Conservation (phyloP, 2,329 filamentous ascomycete species). For the Gaeumannomyces tritici region DNA sequence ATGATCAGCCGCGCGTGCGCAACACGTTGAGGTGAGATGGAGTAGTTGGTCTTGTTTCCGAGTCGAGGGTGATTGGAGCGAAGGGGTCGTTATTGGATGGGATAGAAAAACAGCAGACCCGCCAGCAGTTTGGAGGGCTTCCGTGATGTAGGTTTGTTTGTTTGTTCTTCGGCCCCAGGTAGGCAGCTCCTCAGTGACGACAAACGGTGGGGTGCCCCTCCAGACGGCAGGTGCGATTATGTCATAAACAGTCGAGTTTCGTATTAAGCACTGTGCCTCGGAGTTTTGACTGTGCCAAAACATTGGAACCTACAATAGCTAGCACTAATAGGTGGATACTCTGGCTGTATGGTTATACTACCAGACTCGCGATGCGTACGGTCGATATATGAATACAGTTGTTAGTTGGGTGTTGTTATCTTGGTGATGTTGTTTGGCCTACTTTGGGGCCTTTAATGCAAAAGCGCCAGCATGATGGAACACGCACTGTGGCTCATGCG, state of each 20-base stretch:
- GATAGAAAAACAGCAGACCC: background rate
- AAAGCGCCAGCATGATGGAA: background rate
- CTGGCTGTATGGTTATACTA: no score
- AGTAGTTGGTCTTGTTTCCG: background rate
- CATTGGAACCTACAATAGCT: no score
- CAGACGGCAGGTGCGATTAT: background rate
- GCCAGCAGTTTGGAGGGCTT: background rate
- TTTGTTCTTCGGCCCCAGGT: background rate
- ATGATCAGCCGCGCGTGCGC: background rate
- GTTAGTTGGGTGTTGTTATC: background rate
- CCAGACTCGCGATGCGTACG: no score
- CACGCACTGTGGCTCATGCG: background rate
- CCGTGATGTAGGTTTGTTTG: background rate
- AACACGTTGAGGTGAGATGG: background rate
- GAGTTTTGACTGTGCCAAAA: background rate
- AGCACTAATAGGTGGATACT: background rate
- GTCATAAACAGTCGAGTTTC: background rate
- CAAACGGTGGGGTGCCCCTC: background rate
- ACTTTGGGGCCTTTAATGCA: no score
- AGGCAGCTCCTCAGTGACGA: background rate
- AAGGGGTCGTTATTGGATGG: background rate
- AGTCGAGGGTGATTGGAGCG: background rate
- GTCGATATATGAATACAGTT: background rate
- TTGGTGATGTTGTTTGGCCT: no score
- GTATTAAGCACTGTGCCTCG: background rate